These are phyloP conservation scores for Adansonia grandidieri DNA, from an alignment of 441 rosid genomes.

Conservation along the genomic window DNA sequence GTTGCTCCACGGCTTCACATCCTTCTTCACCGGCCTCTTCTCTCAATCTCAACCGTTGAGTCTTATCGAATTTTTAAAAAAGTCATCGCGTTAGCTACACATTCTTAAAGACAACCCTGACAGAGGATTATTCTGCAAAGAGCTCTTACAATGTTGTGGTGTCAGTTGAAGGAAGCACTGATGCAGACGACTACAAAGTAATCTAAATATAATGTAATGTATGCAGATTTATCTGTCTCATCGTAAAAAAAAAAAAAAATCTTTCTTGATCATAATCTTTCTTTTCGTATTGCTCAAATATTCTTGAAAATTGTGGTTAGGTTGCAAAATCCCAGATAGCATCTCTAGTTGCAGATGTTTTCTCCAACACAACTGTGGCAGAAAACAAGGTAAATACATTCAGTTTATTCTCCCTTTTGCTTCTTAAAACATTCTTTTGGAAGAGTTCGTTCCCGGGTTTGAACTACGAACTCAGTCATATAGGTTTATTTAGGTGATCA, in stretches of 20 bases:
- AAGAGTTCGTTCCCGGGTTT: not conserved
- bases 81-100: conserved; percentile 67
- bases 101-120: conserved; percentile 69
- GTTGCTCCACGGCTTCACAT: conserved; percentile 76
- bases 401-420: not conserved
- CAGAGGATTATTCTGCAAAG: conserved; percentile 76
- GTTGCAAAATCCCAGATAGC: conserved; percentile 79
- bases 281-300: not conserved
- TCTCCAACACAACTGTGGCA: conserved; percentile 74
- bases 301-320: conserved; percentile 35
- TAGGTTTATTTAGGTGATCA: not conserved
- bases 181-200: conserved; percentile 83
- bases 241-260: not conserved
- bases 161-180: conserved; percentile 62
- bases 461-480: not conserved
- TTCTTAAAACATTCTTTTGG: not conserved
- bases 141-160: conserved; percentile 74
- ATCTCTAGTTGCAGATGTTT: conserved; percentile 77
- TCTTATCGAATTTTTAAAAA: conserved; percentile 62
- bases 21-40: conserved; percentile 76
- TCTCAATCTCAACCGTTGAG: conserved; percentile 58
- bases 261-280: not conserved
- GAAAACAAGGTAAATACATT: conserved; percentile 74
- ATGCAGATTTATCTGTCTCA: conserved; percentile 55
- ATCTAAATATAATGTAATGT: conserved; percentile 43